These are phyloP conservation scores for Metschnikowia bowlesiae DNA, from an alignment of 805 yeast species.

Conservation along the genomic window DNA sequence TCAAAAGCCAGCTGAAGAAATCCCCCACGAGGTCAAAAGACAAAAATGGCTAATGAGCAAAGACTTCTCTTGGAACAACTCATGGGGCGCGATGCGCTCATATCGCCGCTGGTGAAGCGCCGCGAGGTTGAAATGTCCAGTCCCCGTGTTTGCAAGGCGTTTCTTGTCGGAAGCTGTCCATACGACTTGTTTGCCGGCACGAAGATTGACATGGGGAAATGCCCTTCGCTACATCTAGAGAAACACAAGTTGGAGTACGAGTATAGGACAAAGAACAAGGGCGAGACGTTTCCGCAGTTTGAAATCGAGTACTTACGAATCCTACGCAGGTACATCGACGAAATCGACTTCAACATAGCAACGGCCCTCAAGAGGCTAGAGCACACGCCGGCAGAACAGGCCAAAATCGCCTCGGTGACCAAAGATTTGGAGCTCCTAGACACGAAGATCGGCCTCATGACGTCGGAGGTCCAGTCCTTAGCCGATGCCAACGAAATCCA, in stretches of 20 bases:
- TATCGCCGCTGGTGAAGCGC: conserved; percentile 28
- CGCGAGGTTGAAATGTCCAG: conserved; percentile 40
- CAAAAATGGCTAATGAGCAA: conserved; percentile 64
- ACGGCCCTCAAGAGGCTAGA: conserved; percentile 62
- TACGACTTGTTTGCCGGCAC: conserved; percentile 79
- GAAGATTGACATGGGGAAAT: conserved; percentile 75
- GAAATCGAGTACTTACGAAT: conserved; percentile 47
- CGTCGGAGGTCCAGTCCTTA: conserved; percentile 59
- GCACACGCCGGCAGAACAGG: conserved; percentile 70
- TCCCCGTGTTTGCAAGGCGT: conserved; percentile 68
- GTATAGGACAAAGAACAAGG: conserved; percentile 35
- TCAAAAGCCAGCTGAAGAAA: too few species aligned
- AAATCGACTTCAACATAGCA: conserved; percentile 61
- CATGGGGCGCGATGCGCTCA: conserved; percentile 61
- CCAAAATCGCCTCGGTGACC: conserved; percentile 50
- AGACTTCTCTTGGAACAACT: conserved; percentile 71
- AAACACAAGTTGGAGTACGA: conserved; percentile 71
- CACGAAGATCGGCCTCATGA: conserved; percentile 57
- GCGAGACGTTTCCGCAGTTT: conserved; percentile 46
- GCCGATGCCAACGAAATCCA: conserved; percentile 46
- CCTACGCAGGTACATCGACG: conserved; percentile 55
- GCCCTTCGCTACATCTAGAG: conserved; percentile 72
- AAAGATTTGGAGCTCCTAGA: conserved; percentile 59
- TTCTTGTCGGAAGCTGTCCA: conserved; percentile 82
- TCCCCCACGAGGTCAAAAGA: too few species aligned